Percentiles rank a stretch among this genome's conserved stretches.
These are phyloP conservation scores for Bombardia bombarda DNA, from an alignment of 495 filamentous ascomycete genomes.

Conservation along the genomic window DNA sequence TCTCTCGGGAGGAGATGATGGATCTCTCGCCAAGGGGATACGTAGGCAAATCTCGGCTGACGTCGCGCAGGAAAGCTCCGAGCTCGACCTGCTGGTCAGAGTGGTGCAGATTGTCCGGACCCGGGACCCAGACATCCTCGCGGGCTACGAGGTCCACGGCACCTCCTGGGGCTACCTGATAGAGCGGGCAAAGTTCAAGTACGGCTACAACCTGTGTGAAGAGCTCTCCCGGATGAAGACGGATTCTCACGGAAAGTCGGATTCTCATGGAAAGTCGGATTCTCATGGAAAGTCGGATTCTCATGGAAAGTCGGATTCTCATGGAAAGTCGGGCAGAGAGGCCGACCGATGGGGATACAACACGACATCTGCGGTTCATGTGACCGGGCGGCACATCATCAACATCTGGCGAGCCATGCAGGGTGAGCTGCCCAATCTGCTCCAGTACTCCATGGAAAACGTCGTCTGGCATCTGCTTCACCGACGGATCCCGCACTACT, in stretches of 20 bases:
- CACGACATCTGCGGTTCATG: conserved; percentile 73
- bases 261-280: too few species aligned
- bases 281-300: conserved; percentile 71
- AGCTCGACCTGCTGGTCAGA: conserved; percentile 74
- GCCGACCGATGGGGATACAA: conserved; percentile 88
- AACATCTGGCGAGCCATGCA: conserved; percentile 98
- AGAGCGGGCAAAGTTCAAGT: conserved; percentile 76
- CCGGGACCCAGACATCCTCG: conserved; percentile 87
- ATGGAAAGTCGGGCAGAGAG: conserved; percentile 77
- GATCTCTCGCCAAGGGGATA: conserved; percentile 41
- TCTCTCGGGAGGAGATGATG: conserved; percentile 52
- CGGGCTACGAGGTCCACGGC: conserved; percentile 92
- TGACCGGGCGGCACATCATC: conserved; percentile 91
- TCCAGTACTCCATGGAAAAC: conserved; percentile 96
- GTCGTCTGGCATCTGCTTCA: conserved; percentile 90
- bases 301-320: conserved; percentile 72
- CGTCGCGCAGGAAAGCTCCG: conserved; percentile 64
- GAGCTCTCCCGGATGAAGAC: conserved; percentile 85
- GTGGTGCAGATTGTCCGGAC: conserved; percentile 79
- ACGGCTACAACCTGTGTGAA: conserved; percentile 82
- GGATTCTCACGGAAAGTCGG: conserved; percentile 68
- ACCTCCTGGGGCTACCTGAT: conserved; percentile 93
- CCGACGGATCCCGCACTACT: conserved; percentile 84
- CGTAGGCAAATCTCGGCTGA: conserved; percentile 43
- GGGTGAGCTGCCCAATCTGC: conserved; percentile 74